These are phyloP conservation scores for Phytophthora colocasiae DNA, from an alignment of 352 stramenopile species.

Conservation along the genomic window DNA sequence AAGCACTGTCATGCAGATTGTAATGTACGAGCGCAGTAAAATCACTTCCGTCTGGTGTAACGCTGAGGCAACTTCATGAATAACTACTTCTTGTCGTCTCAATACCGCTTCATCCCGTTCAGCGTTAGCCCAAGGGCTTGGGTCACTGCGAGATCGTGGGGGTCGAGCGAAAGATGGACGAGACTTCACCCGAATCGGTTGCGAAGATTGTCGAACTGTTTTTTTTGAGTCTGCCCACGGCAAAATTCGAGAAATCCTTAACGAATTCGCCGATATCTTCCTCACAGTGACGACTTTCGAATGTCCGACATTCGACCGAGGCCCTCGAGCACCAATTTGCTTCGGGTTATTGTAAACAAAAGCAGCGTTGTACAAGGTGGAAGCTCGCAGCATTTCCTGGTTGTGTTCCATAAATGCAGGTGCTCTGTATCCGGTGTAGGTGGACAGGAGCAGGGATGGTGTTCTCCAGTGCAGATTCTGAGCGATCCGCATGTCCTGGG, in stretches of 20 bases:
- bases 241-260: slow-evolving; percentile 19
- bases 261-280: neutral
- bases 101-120: slow-evolving; percentile 2
- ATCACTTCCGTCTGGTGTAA: slow-evolving; percentile 43
- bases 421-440: slow-evolving; percentile 31
- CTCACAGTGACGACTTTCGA: slow-evolving; percentile 5
- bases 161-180: slow-evolving; percentile 4
- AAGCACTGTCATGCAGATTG: slow-evolving; percentile 35
- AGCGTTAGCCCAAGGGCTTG: slow-evolving; percentile 15
- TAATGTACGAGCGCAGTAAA: slow-evolving; percentile 43
- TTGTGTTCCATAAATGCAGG: slow-evolving; percentile 21
- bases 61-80: slow-evolving; percentile 22
- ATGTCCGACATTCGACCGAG: slow-evolving; percentile 1
- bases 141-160: slow-evolving; percentile 27
- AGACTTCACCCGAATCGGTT: slow-evolving; percentile 4
- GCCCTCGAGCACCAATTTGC: neutral
- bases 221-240: slow-evolving; percentile 9
- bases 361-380: slow-evolving; percentile 9
- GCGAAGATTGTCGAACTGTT: slow-evolving; percentile 2
- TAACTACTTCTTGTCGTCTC: slow-evolving; percentile 23
- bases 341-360: slow-evolving; percentile 19
- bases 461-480: slow-evolving; percentile 31
- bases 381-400: slow-evolving; percentile 22
- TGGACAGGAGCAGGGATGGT: slow-evolving; percentile 33
- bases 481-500: slow-evolving; percentile 23